Evolutionary conservation across 148 eudicot species (phyloP), one percentile per base, ranked within the genome.

Genomic region (Dysphania ambrosioides): DNA sequence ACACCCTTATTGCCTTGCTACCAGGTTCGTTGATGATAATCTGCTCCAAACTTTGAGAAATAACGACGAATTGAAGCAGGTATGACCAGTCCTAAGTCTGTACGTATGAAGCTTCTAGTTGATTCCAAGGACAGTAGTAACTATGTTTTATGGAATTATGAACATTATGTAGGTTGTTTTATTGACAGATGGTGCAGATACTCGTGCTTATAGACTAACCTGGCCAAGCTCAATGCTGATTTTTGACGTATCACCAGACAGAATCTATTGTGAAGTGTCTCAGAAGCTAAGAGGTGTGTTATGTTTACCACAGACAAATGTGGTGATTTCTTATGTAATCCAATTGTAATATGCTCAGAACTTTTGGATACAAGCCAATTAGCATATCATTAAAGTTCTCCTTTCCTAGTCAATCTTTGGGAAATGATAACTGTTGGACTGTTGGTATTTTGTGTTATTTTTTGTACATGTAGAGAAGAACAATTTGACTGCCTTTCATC

Each of bases 181-280:
- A 77, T 86, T 94, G 66, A 94, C 96, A 82, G 97, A 94, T 88
- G 98, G 98, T 32, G 86, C 87, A 79, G 98, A 94, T 74, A 94
- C 98, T 74, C 90, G 98, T 36, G 88, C 91, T 69, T 94, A 88
- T 79, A 77, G 96, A 77, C 89, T 94, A 70, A 83, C 83, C 21
- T 94, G 98, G 98, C 97, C 93, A 16, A 73, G 63, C 71, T 91
- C 97, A 53, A 91, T 93, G 31, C 57, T 94, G 80, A 77, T 94
- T 34, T 91, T 79, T 79, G 96, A 91, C 51, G 66, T 94, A 51
- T 94, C 97, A 57, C 93, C 88, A 4, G 90, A 83, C 29, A 72
- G 65, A 64, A 79, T 91, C 34, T 91, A 80, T 72, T 71, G 2
- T 32, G 71, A 66, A 74, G 76, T 91, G 38, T 77, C 85, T 73